These are phyloP conservation scores for Benincasa hispida DNA, from an alignment of 306 rosid species.

Conservation along the genomic window DNA sequence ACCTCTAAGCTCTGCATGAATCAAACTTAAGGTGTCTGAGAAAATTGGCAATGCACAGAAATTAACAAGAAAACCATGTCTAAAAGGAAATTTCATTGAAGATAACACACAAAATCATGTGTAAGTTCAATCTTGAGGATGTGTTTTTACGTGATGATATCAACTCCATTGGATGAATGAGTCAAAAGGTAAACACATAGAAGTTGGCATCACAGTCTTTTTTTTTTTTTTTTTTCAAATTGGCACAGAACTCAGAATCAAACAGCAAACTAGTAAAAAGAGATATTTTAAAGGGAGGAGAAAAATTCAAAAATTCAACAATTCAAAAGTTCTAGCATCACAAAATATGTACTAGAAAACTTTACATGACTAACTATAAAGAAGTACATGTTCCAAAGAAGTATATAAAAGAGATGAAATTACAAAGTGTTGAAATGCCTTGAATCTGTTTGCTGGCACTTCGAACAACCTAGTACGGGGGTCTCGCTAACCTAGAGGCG, in stretches of 20 bases:
- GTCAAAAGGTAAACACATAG: not conserved
- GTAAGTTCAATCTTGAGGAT: not conserved
- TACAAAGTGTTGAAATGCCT: no score
- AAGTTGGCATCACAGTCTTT: not conserved
- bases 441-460: no score
- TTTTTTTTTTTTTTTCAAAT: not conserved
- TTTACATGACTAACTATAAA: not conserved
- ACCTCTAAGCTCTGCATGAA: conserved; percentile 54
- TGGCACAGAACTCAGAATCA: not conserved
- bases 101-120: not conserved
- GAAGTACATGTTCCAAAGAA: not conserved
- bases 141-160: not conserved
- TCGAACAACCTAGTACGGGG: no score
- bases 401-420: not conserved
- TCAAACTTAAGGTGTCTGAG: not conserved
- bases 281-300: not conserved
- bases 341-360: not conserved
- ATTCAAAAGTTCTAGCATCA: not conserved
- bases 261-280: not conserved
- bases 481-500: no score
- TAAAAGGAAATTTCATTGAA: not conserved
- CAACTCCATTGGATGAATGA: not conserved
- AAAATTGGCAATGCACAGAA: not conserved
- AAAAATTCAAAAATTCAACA: not conserved
- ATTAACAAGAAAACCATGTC: not conserved